Base-by-base conservation (phyloP, 2,329 filamentous ascomycete genomes). In the Aspergillus udagawae region DNA sequence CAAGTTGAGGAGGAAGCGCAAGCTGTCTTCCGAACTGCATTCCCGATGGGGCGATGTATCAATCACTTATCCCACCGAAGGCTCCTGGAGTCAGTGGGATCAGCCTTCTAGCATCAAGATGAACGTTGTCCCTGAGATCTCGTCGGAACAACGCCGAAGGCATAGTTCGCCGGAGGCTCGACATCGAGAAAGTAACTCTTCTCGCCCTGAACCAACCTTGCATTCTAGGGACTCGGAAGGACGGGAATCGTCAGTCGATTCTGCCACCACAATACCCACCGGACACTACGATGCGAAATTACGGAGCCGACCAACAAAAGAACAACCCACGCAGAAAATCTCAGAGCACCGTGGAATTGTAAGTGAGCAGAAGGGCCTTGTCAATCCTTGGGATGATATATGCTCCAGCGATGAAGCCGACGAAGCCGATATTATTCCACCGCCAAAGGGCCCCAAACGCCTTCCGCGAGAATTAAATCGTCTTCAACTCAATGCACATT, bases 31-130 rank as follows among this genome's bases (percentile, higher is more conserved):
- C 1, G 67, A 73, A 32, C 59, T 77, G 41, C 69, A 77, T 61
- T 65, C 71, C 29, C 71, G 74, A 60, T 77, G 73, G 70, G 75
- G 75, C 3, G 75, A 77, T 62, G 62, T 67, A 41, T 62, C 71
- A 17, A 77, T 77, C 60, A 73, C 70, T 25, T 71, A 71, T 62
- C 75, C 75, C 23, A 75, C 66, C 42, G 64, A 70, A 42, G 74
- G 75, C 25, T 76, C 74, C n/a, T 77, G 75, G 75, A 77, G 69
- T 52, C 69, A 75, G 60, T 72, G 70, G 65, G 69, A 70, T 49
- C 69, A 73, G 47, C 54, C 61, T 8, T 58, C 69, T 14, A 56
- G 50, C 29, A 59, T 60, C 41, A 60, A 54, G 6, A 27, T 58
- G 49, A 62, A 63, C 54, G 27, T 53, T 12, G n/a, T 53, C 27